Evolutionary conservation across 768 basidiomycete genomes (phyloP).

Genomic region (Lepiota subincarnata): DNA sequence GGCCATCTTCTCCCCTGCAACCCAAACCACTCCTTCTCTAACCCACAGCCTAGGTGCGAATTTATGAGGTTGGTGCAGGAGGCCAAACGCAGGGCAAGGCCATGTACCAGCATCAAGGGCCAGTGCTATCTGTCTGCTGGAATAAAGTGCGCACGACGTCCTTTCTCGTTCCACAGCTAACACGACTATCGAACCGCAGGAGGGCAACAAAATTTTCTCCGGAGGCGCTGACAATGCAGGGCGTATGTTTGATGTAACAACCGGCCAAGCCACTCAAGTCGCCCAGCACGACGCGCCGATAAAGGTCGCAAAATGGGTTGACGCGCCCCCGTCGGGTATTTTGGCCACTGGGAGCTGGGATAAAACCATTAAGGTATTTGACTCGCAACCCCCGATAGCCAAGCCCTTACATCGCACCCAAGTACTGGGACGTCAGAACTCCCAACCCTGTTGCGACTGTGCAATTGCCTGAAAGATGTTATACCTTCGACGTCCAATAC

Average conservation of each 20-base stretch:
- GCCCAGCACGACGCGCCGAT: conserved; percentile 90
- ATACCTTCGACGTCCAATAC: conserved; percentile 78
- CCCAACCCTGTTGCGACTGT: conserved; percentile 75
- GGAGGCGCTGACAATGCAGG: conserved; percentile 94
- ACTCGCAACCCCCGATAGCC: neutral
- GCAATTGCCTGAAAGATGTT: conserved; percentile 85
- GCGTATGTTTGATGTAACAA: conserved; percentile 87
- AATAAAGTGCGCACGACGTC: conserved; percentile 58
- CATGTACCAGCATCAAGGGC: conserved; percentile 86
- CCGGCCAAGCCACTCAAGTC: conserved; percentile 77
- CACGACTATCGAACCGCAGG: conserved; percentile 40
- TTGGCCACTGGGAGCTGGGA: conserved; percentile 97
- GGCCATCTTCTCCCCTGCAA: conserved; percentile 20
- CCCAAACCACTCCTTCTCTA: conserved; percentile 1
- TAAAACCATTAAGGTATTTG: conserved; percentile 84
- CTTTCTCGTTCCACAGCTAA: conserved; percentile 4
- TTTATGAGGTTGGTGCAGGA: conserved; percentile 82
- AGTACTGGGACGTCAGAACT: conserved; percentile 93
- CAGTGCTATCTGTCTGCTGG: conserved; percentile 87
- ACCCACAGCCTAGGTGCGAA: conserved; percentile 62
- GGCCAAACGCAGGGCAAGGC: conserved; percentile 88
- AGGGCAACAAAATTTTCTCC: conserved; percentile 87
- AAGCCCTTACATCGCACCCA: neutral
- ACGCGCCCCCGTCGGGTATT: conserved; percentile 69
- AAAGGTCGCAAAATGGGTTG: conserved; percentile 77